phyloP scores from a whole-genome alignment of 2,329 filamentous ascomycete species.

The Claviceps sp. region DNA sequence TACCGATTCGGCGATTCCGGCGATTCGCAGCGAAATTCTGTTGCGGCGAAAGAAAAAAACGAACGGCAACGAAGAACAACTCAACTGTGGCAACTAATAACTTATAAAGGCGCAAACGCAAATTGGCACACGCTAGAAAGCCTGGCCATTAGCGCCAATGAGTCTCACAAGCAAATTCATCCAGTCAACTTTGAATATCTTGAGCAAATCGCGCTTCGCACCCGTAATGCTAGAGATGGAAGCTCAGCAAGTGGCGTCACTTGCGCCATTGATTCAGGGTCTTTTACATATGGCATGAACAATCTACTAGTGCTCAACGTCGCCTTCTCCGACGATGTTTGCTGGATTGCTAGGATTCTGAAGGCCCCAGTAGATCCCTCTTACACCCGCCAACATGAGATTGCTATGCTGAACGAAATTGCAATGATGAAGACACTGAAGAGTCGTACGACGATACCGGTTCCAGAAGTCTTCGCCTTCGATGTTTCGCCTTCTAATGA shows the following conservation, averaged over 20 bases:
- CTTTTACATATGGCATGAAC: conserved; percentile 9
- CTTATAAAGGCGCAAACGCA: background rate
- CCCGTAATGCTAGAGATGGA: conserved; percentile 3
- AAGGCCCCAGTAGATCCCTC: conserved; percentile 1
- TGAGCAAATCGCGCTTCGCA: conserved; percentile 1
- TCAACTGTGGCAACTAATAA: background rate
- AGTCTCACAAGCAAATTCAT: conserved; percentile 3
- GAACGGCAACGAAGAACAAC: background rate
- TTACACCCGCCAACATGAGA: background rate
- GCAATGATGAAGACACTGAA: conserved; percentile 5
- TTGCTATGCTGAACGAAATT: conserved; percentile 7
- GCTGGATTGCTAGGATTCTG: conserved; percentile 6
- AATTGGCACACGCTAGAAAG: conserved; percentile 2
- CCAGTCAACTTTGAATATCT: conserved; percentile 4
- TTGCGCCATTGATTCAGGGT: background rate
- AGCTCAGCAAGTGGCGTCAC: background rate
- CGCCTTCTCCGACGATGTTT: conserved; percentile 3
- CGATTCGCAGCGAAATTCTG: background rate
- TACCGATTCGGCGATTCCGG: too few species aligned
- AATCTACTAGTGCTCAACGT: conserved; percentile 5
- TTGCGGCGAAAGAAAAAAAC: background rate
- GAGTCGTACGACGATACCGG: conserved; percentile 4
- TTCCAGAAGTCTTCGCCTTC: conserved; percentile 1
- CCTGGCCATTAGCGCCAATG: background rate
- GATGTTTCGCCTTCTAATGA: conserved; percentile 3